Evolutionary conservation across 768 basidiomycete genomes (phyloP).

Genomic region (Leccinum variicolor): DNA sequence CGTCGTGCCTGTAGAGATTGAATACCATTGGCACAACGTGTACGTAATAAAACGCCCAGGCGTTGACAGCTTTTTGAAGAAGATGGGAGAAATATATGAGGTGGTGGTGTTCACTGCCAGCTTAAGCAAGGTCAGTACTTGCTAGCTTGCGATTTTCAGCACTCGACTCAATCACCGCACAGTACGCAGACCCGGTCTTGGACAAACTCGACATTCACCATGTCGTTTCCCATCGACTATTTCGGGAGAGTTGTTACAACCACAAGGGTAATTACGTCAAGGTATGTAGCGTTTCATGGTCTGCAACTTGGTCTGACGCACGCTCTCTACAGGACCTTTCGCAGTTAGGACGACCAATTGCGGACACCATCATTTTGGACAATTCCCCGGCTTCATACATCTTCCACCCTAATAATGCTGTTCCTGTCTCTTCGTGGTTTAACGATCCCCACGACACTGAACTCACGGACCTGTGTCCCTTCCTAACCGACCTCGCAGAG

Average conservation of each 20-base stretch:
- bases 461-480: constrained; percentile 91
- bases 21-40: constrained; percentile 97
- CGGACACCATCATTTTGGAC: constrained; percentile 95
- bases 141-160: not conserved
- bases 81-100: constrained; percentile 99
- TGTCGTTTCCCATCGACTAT: constrained; percentile 90
- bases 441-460: constrained; percentile 99
- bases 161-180: constrained; percentile 11
- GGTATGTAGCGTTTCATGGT: constrained; percentile 43
- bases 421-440: constrained; percentile 99
- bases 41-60: constrained; percentile 99
- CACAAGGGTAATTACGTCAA: constrained; percentile 99
- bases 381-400: constrained; percentile 99
- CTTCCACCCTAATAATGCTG: constrained; percentile 98
- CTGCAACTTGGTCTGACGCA: constrained; percentile 1
- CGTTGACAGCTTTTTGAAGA: constrained; percentile 93
- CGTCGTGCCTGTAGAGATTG: constrained; percentile 98
- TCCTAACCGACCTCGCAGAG: constrained; percentile 80
- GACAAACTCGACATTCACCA: constrained; percentile 94
- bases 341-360: constrained; percentile 91
- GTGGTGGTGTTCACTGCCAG: constrained; percentile 98
- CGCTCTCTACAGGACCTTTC: constrained; percentile 79
- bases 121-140: constrained; percentile 79
- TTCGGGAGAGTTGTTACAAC: constrained; percentile 98
- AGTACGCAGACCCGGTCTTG: constrained; percentile 98